Base-by-base conservation (phyloP, 768 basidiomycete genomes). In the Naganishia vaughanmartiniae region DNA sequence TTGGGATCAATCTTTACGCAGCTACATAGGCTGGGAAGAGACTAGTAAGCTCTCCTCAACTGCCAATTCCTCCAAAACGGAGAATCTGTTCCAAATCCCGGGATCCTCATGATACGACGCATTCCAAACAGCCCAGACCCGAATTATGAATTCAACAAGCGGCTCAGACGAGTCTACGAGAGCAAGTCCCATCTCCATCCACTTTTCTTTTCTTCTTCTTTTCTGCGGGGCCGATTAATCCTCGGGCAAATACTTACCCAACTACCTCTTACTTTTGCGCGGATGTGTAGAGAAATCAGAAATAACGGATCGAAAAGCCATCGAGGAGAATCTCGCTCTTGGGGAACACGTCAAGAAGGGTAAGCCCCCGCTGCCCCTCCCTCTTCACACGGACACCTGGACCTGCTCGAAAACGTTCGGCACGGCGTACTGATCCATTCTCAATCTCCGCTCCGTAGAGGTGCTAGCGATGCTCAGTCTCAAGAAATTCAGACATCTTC, bases 261-360 rank as follows among this genome's bases (percentile, higher is more conserved):
- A n/a, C 48, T 19, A 24, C 26, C 60, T 48, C 10, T 67, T 30
- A 6, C 30, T 19, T 51, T 21, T 14, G 34, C 53, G 15, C 21
- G 39, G 39, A 9, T 54, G n/a, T 21, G 4, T 67, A 81, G 80
- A 81, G 70, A 79, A 81, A 56, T 73, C 80, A 30, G 75, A 76
- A 53, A 69, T 70, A 17, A 78, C 74, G 15, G 79, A 81, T 72
- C 80, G 76, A 1, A 75, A 72, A 36, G 58, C 55, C 21, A 71
- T 81, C 34, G 74, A 76, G 53, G 76, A 80, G 60, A 76, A 79
- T 55, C 70, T 81, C 2, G 80, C 77, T 19, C 70, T 80, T 9
- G 80, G 74, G 17, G 80, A 81, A 72, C 80, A 81, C 67, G 76
- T 81, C 57, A 81, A 80, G 74, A 81, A 80, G 69, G 80, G 80